phyloP scores from a whole-genome alignment of 176 grass and related monocot species.

The Carex pumila region DNA sequence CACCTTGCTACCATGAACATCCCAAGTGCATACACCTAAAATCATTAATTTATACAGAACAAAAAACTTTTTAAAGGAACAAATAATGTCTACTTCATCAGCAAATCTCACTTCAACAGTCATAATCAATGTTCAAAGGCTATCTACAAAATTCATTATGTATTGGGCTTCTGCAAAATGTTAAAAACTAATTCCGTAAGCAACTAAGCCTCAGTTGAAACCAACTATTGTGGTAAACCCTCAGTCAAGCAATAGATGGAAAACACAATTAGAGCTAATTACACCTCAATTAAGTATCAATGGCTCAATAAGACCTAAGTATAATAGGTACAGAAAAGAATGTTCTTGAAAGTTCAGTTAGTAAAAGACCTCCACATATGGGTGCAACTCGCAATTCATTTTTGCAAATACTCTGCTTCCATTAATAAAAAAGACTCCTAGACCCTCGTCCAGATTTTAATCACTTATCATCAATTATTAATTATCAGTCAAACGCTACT shows the following conservation, averaged over 20 bases:
- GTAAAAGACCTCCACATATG: not conserved
- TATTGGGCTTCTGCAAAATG: not conserved
- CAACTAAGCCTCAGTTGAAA: not conserved
- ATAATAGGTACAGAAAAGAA: not conserved
- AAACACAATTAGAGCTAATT: not conserved
- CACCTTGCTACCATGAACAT: conserved; percentile 59
- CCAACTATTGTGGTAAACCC: not conserved
- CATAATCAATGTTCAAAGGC: not conserved
- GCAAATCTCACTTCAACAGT: not conserved
- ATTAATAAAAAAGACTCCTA: not conserved
- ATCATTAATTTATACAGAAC: not conserved
- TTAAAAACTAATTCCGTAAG: not conserved
- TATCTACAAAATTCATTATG: not conserved
- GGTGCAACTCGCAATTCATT: not conserved
- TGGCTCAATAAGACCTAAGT: not conserved
- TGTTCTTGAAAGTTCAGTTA: not conserved
- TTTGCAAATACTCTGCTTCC: not conserved
- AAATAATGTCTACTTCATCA: not conserved
- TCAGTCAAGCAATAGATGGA: not conserved
- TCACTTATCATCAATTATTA: not conserved
- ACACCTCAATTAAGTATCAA: not conserved
- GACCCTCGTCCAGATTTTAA: not conserved
- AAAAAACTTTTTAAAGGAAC: not conserved
- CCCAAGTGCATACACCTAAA: conserved; percentile 71
- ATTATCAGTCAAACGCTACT: not conserved